Base-by-base conservation (phyloP, 2,329 filamentous ascomycete species). In the Hypoxylon sp. region DNA sequence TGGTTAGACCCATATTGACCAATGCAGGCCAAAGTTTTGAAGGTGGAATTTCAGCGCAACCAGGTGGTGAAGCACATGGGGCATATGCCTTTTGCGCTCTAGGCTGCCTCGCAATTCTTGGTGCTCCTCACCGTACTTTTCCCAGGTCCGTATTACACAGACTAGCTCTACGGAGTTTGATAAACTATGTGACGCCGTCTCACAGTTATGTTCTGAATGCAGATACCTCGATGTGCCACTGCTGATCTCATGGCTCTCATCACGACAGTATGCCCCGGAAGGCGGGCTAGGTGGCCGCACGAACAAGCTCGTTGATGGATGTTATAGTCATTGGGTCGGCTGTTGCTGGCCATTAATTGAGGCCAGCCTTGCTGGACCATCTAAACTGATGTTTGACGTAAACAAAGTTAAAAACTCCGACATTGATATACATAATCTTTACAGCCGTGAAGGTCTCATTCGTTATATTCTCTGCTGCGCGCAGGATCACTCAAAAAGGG, bases 261-360 rank as follows among this genome's bases (percentile, higher is more conserved):
- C 93, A 48, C 90, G 94, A 65, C 96, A 99, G 80, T 92, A 95
- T 78, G 89, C 90, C 30, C 96, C 95, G 2, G 96, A 98, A 79
- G 94, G 94, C 70, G 96, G 96, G 36, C 94, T 97, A 77, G 92
- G 93, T 43, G 96, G 96, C 67, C 91, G 96, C 73, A 97, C 95
- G 28, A 98, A 98, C 85, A 99, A 99, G 82, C 86, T 99, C 32
- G 96, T 98, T 32, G 96, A 99, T 79, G 96, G 95, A 49, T 99
- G 96, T 82, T 99, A 99, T 82, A 97, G 93, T 78, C 95, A 98
- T 80, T 99, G 96, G 96, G 91, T 97, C 34, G 96, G 96, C 60
- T 92, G 92, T 60, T 98, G 94, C 82, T 99, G 94, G 93, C 91
- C 95, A 49, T 82, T 99, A 71, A 85, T 98, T 72, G 92, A 98